Base-by-base conservation (phyloP, 441 rosid species). In the Sinapis alba region DNA sequence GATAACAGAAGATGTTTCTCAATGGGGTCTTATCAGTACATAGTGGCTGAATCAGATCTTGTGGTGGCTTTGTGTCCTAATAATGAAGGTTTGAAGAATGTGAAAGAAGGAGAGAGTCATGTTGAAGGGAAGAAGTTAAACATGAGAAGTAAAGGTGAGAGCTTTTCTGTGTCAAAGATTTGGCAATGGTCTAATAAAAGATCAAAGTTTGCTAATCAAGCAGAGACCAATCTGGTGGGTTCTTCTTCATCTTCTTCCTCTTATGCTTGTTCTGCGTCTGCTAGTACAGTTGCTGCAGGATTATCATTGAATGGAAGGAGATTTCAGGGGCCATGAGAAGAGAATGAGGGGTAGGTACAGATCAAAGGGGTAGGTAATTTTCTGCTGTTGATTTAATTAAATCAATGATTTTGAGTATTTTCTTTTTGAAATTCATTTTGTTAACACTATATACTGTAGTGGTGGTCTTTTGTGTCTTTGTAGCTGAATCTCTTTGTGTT, bases 161-260 rank as follows among this genome's bases (percentile, higher is more conserved):
- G 95, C 89, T 88, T 88, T 67, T 90, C 95, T 45, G 89, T 90
- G 69, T 90, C 95, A 9, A 90, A 90, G 83, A 85, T 86, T 59
- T 90, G 95, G 95, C 88, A 84, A 43, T 90, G 92, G 95, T 86
- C 95, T 58, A 73, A 74, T 45, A 88, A 82, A 79, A 86, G 87
- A 82, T 83, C 80, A 30, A 86, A 83, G 75, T 79, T 81, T 64
- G 74, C 79, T 41, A 81, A 65, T 77, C 72, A 85, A 38, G 78
- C 87, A 32, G 89, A 83, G 26, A 69, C 86, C 13, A 82, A 79
- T 23, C 27, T 81, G 82, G 81, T 75, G 50, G 64, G 79, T 62
- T 59, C 50, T 43, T 43, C 3, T 34, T 34, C 43, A 9, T 36
- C 71, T 38, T 27, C 78, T 12, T 41, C 78, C 50, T 62, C 91